Conservation (phyloP, 441 rosid genomes). For the Breynia disticha region DNA sequence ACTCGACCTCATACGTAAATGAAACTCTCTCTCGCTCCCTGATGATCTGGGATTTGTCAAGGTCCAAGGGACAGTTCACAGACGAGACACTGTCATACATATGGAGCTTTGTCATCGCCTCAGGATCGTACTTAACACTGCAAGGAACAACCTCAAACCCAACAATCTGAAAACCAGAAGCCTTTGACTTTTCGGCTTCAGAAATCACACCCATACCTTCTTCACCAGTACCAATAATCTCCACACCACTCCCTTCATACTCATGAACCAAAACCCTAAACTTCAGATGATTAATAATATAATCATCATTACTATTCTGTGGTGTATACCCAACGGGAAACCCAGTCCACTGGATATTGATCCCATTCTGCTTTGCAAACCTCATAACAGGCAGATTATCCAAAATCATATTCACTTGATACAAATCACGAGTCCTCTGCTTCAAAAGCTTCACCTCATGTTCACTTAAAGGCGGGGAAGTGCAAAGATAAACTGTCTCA, state of each 20-base stretch:
- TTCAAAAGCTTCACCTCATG: constrained; percentile 84
- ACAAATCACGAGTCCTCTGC: constrained; percentile 78
- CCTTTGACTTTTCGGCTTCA: constrained; percentile 65
- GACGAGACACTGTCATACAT: constrained; percentile 48
- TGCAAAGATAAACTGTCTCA: constrained; percentile 75
- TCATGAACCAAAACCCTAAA: constrained; percentile 85
- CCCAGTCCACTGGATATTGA: constrained; percentile 88
- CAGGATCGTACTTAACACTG: constrained; percentile 58
- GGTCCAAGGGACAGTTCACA: constrained; percentile 62
- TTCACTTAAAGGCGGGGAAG: constrained; percentile 43
- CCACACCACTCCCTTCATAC: constrained; percentile 74
- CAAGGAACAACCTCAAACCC: constrained; percentile 93
- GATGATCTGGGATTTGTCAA: constrained; percentile 74
- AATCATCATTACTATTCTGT: constrained; percentile 65
- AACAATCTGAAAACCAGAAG: constrained; percentile 72
- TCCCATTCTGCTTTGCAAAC: constrained; percentile 57
- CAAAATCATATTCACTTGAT: constrained; percentile 86
- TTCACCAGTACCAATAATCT: constrained; percentile 90
- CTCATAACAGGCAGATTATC: constrained; percentile 92
- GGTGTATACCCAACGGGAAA: constrained; percentile 84
- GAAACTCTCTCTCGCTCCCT: constrained; percentile 70
- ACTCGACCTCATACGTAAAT: constrained; percentile 84
- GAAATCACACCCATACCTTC: constrained; percentile 87
- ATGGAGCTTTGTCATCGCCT: constrained; percentile 47
- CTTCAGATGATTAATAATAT: constrained; percentile 82